Base-by-base conservation (phyloP, 129 eudicot genomes). In the Flaveria brownii region DNA sequence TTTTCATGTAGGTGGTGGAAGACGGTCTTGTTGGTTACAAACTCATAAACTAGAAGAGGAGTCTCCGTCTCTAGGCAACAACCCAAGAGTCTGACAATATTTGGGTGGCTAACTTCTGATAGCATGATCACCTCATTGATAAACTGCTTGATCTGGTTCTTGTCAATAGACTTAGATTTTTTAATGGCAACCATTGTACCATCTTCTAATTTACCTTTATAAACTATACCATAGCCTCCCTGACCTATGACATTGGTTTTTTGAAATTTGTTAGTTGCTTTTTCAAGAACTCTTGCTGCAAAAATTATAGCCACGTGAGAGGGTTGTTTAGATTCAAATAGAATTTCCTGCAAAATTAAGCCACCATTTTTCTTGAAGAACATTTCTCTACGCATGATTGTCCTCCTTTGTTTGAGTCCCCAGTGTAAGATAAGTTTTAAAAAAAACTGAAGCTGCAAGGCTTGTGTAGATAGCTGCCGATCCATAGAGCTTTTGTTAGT, bases 211-310 rank as follows among this genome's bases (percentile, higher is more conserved):
- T 33, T 59, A 59, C 65, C 65, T 59, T 23, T 59, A 23, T 59
- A 59, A 59, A 59, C 9, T 59, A n/a, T 59, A 12, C 65, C 39
- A 59, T 60, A 60, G 9, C 67, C 67, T 60, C 67, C 67, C 26
- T 60, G 67, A 12, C 67, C 67, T 60, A 60, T 60, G 67, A 60
- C 67, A 60, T 60, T 60, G 13, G 67, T 0, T 26, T 60, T 60
- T 17, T 60, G 6, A 26, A 60, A 60, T 41, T 60, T 60, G 25
- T 60, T 60, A 0, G 67, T 60, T 12, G 67, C 67, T 25, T 60
- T 60, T 60, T 60, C 67, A 60, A 60, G 67, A 60, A 60, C 13
- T 60, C 41, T 60, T 25, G 67, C 67, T 11, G 67, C 17, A 60
- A 60, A 60, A 60, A 60, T 60, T 39, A 23, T 60, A n/a, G 41